Evolutionary conservation across 768 basidiomycete genomes (phyloP).

Genomic region (Tubosaeta sp.): DNA sequence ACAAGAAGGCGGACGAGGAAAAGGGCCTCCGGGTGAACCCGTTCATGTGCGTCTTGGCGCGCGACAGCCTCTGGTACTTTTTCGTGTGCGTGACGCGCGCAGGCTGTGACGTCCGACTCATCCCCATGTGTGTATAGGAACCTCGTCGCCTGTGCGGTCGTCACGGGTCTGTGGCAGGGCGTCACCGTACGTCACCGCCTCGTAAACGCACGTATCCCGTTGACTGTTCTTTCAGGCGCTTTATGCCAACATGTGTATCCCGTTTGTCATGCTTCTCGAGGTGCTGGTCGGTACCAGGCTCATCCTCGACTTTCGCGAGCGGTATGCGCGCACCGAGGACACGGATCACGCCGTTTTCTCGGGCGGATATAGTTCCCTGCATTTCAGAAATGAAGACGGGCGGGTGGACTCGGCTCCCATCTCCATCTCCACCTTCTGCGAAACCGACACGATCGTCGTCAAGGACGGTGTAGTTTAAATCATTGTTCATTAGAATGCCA

Average conservation of each 20-base stretch:
- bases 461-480: conserved; percentile 3
- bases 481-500: conserved; percentile 6
- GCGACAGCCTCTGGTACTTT: conserved; percentile 31
- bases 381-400: conserved; percentile 7
- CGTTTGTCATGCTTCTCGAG: conserved; percentile 30
- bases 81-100: conserved; percentile 21
- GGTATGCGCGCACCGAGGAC: conserved; percentile 16
- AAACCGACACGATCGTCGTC: conserved; percentile 18
- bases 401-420: background rate
- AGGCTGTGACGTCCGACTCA: background rate
- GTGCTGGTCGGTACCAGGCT: conserved; percentile 28
- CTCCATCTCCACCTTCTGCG: conserved; percentile 5
- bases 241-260: conserved; percentile 15
- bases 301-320: conserved; percentile 30
- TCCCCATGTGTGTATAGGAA: conserved; percentile 15
- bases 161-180: conserved; percentile 26
- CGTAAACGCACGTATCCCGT: no score
- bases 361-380: conserved; percentile 13
- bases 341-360: conserved; percentile 3
- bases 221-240: conserved; percentile 9
- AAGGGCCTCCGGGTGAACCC: conserved; percentile 10
- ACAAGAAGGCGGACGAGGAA: background rate
- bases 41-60: conserved; percentile 22
- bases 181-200: conserved; percentile 17
- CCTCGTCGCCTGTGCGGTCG: conserved; percentile 18